Percentiles rank a stretch among this genome's conserved stretches.
These are phyloP conservation scores for Phytophthora meadii DNA, from an alignment of 352 stramenopile species.

Conservation along the genomic window DNA sequence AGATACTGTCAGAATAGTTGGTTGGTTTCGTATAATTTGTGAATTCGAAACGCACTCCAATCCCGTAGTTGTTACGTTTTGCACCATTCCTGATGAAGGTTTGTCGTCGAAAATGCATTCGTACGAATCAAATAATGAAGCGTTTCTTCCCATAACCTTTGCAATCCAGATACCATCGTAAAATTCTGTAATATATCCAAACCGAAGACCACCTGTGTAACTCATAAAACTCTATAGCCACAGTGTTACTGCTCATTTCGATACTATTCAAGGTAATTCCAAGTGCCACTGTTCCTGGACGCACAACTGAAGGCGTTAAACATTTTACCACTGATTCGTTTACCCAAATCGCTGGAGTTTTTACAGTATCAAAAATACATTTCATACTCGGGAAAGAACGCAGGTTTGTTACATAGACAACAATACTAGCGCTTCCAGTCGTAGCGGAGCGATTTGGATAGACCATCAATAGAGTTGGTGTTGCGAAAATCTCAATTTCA, in stretches of 20 bases:
- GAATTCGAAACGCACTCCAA: conserved; percentile 27
- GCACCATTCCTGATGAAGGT: conserved; percentile 10
- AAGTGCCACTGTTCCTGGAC: conserved; percentile 14
- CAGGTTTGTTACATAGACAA: conserved; percentile 54
- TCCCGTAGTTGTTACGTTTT: conserved; percentile 15
- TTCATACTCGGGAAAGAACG: conserved; percentile 32
- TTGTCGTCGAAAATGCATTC: conserved; percentile 37
- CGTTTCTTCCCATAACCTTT: conserved; percentile 18
- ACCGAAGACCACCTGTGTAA: conserved; percentile 4
- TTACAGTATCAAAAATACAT: conserved; percentile 43
- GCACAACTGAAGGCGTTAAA: conserved; percentile 29
- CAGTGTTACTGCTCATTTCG: conserved; percentile 36
- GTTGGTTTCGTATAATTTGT: neutral
- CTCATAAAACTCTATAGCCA: conserved; percentile 34
- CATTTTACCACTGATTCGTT: conserved; percentile 45
- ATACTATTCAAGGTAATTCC: conserved; percentile 51
- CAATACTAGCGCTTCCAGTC: conserved; percentile 21
- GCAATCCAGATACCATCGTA: conserved; percentile 15
- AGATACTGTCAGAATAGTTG: conserved; percentile 20
- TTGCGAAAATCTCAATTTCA: conserved; percentile 38
- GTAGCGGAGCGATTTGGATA: conserved; percentile 23
- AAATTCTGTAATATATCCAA: conserved; percentile 19
- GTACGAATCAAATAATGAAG: conserved; percentile 24
- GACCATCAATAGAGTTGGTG: conserved; percentile 39
- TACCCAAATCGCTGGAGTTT: conserved; percentile 27